Base-by-base conservation (phyloP, 2,329 filamentous ascomycete species). In the Fusarium denticulatum region DNA sequence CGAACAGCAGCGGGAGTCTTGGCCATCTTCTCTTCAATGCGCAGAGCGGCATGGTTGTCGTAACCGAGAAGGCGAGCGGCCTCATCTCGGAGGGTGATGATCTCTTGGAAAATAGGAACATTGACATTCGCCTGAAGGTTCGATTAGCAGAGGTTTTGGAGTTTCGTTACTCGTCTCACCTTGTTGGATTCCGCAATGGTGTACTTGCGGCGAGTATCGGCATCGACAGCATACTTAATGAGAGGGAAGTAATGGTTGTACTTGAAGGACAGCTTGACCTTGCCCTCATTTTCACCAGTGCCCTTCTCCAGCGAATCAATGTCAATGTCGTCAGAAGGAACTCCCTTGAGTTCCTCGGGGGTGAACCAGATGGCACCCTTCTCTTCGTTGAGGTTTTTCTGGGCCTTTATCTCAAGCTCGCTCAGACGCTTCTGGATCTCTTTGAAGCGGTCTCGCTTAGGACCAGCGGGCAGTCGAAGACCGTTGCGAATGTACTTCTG, bases 1-100 rank as follows among this genome's bases (percentile, higher is more conserved):
- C 92, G 88, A 16, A 96, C 93, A 0, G 89, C 92, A 78, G 90
- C 87, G 4, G 92, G 88, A 3, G 88, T 91, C 86, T 95, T 95
- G 52, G 93, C 93, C 94, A 96, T 96, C 87, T 95, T 96, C 77
- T 94, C 90, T 78, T 95, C 93, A 43, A 96, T 92, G 52, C 89
- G 86, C 81, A 95, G 91, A 53, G 91, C 88, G 24, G 94, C 94
- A 79, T 96, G 93, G 79, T 94, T 90, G 11, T 89, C 87, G 81
- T 95, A 96, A 18, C 93, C 93, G 3, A 96, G 86, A 53, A 96
- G 86, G 58, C 92, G 89, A 18, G 94, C 94, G 24, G 90, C 92
- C 81, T 96, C 93, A 76, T 96, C 93, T 15, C 94, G 91, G 32
- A 96, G 88, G 16, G 91, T 82, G 58, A 96, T 87, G 36, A 93